Base-by-base conservation (phyloP, 768 basidiomycete species). In the Pulveroboletus sp. region DNA sequence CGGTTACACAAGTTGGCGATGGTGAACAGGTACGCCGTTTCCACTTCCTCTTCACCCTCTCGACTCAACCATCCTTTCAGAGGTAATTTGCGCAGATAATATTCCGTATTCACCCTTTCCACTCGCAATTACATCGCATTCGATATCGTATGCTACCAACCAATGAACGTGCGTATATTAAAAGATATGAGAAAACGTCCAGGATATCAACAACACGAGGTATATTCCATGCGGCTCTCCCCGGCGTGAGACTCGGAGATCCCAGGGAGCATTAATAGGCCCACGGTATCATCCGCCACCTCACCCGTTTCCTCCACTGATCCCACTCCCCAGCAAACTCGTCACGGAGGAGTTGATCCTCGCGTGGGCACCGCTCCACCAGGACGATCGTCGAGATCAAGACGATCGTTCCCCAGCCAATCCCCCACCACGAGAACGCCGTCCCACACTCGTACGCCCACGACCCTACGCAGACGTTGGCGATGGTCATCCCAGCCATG, bases 1-100 rank as follows among this genome's bases (percentile, higher is more conserved):
- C 75, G 80, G 40, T 59, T 77, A 35, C 91, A 93, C 61, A 78
- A 72, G 56, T 58, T 78, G 46, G 92, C 87, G 2, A 85, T 87
- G 76, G 76, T 85, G 24, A 89, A 89, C 64, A 82, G 88, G 89
- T 88, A 45, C 72, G 1, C 11, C 6, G 17, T 19, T n/a, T 2
- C 17, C 14, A 7, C 14, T 41, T 3, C 20, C 13, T n/a, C n/a
- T n/a, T 27, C 27, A 29, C 41, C 27, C 14, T 17, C 11, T n/a
- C n/a, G n/a, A n/a, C n/a, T n/a, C n/a, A n/a, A n/a, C n/a, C n/a
- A n/a, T n/a, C n/a, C n/a, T n/a, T n/a, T 45, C 23, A 71, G 58
- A 50, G 63, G 58, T 35, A 60, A 63, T 16, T 17, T 63, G 43
- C 55, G 53, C 17, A 44, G 56, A 46, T 58, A 23, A 62, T 27